Conservation (phyloP, 2,329 filamentous ascomycete species). For the Pseudogymnoascus verrucosus region DNA sequence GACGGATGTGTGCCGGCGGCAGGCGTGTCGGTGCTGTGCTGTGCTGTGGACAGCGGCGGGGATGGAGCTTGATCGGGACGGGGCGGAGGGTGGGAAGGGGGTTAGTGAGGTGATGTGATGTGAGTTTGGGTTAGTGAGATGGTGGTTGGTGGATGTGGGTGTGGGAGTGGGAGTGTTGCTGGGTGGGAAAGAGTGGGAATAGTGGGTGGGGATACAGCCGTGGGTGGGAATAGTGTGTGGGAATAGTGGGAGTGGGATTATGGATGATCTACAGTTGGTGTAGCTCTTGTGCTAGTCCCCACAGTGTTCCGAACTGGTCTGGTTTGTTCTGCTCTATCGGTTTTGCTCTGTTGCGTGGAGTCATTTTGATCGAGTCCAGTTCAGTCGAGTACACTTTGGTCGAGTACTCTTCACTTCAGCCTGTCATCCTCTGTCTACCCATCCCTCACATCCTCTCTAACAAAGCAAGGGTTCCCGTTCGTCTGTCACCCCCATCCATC, state of each 20-base stretch:
- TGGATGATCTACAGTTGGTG: background rate
- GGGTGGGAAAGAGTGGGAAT: background rate
- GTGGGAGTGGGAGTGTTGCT: background rate
- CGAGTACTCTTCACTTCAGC: background rate
- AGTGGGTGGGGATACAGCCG: background rate
- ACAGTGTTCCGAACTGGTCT: background rate
- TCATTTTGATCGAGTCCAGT: background rate
- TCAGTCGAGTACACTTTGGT: too few relatives aligned
- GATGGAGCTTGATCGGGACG: conserved; percentile 2
- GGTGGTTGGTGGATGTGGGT: background rate
- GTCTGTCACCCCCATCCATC: too few relatives aligned
- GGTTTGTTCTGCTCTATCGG: background rate
- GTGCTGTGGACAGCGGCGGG: background rate
- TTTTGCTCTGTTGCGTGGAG: background rate
- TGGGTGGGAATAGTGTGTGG: background rate
- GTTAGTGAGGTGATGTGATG: background rate
- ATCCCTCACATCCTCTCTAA: background rate
- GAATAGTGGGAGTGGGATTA: too few relatives aligned
- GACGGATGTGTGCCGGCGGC: background rate
- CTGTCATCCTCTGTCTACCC: background rate
- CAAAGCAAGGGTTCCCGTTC: background rate
- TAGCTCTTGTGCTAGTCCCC: background rate
- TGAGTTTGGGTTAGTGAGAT: background rate
- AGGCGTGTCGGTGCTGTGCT: background rate
- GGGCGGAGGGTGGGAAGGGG: background rate